phyloP scores from a whole-genome alignment of 1,284 basidiomycete genomes.

The Thecaphora thlaspeos region DNA sequence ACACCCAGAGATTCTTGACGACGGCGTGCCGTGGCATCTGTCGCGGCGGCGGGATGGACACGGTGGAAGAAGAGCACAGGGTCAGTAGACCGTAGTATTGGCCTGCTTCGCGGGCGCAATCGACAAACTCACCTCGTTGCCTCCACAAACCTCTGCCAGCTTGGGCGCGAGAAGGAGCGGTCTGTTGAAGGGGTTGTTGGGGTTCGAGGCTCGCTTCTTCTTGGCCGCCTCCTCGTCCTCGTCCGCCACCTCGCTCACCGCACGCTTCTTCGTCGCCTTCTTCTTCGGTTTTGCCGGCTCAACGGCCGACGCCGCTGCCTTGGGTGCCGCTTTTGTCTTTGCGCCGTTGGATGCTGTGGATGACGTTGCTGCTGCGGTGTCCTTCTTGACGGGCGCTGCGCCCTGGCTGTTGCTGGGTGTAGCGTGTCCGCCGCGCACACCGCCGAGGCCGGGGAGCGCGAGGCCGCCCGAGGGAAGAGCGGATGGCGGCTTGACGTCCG shows the following conservation, averaged over 20 bases:
- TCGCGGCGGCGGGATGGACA: too few relatives aligned
- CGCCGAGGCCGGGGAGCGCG: conserved; percentile 44
- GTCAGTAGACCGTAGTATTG: too few relatives aligned
- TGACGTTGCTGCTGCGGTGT: conserved; percentile 6
- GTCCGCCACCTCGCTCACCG: conserved; percentile 15
- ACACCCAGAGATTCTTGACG: conserved; percentile 79
- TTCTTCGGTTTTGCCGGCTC: conserved; percentile 45
- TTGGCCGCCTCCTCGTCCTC: conserved; percentile 32
- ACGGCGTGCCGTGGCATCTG: conserved; percentile 80
- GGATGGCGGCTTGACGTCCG: conserved; percentile 9
- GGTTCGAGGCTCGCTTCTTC: conserved; percentile 47
- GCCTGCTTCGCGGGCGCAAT: too few relatives aligned
- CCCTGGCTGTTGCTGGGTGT: conserved; percentile 8
- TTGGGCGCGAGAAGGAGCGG: conserved; percentile 46
- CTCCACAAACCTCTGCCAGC: conserved; percentile 55
- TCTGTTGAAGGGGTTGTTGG: conserved; percentile 55
- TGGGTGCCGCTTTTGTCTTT: conserved; percentile 8
- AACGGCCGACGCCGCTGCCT: conserved; percentile 7
- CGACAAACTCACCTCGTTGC: conserved; percentile 38
- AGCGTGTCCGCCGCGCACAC: conserved; percentile 32
- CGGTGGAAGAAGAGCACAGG: neutral
- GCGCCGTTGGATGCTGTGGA: conserved; percentile 2
- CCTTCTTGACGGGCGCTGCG: conserved; percentile 2
- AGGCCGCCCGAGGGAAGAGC: conserved; percentile 30
- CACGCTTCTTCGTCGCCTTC: conserved; percentile 38